phyloP scores from a whole-genome alignment of 306 rosid genomes.

The Cyamopsis tetragonoloba region DNA sequence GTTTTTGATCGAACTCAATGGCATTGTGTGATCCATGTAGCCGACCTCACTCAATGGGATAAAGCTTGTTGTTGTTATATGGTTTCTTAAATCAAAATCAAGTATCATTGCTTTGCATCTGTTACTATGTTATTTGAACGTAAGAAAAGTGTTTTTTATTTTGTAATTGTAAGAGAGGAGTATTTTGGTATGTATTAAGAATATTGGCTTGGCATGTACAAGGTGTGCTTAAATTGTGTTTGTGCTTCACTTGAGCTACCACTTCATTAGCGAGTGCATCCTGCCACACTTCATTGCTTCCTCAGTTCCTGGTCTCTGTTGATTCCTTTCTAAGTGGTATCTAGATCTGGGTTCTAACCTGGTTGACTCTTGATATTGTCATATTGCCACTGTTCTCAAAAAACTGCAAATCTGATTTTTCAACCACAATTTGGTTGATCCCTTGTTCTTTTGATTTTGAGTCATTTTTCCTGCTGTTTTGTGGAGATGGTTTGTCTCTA shows the following conservation, averaged over 20 bases:
- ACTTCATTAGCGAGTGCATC: neutral
- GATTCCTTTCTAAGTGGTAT: neutral
- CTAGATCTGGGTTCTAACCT: neutral
- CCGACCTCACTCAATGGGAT: too few relatives aligned
- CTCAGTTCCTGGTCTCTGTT: neutral
- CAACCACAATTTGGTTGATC: neutral
- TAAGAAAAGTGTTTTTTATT: neutral
- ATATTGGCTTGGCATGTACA: neutral
- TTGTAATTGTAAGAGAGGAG: constrained; percentile 9
- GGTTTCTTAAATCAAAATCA: too few relatives aligned
- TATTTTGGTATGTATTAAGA: neutral
- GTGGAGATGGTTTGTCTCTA: neutral
- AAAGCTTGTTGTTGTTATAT: too few relatives aligned
- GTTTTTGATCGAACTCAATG: too few relatives aligned
- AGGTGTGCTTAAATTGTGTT: neutral
- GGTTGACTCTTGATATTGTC: neutral
- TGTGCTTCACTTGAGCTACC: neutral
- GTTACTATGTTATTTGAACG: constrained; percentile 9
- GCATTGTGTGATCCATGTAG: too few relatives aligned
- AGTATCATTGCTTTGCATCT: neutral
- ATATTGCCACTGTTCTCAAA: neutral
- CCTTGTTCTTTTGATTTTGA: neutral
- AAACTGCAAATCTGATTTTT: neutral
- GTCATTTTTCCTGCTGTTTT: neutral
- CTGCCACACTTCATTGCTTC: neutral